Conservation (phyloP, 768 basidiomycete genomes). For the Russula griseocarnosa region DNA sequence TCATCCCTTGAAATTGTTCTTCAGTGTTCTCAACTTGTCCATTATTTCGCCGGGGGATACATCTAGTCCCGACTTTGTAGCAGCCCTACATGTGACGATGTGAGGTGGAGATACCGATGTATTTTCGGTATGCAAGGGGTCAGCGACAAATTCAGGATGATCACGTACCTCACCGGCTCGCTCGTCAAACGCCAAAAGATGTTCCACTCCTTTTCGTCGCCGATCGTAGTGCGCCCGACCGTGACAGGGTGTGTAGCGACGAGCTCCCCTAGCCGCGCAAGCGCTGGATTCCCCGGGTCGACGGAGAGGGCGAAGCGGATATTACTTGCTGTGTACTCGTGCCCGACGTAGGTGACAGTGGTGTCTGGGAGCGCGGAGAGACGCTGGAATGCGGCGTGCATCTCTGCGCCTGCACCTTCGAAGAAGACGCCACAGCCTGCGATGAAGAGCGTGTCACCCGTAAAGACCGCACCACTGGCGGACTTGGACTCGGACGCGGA, state of each 20-base stretch:
- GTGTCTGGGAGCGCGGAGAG: constrained; percentile 71
- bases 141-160: not conserved
- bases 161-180: constrained; percentile 56
- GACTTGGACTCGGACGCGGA: constrained; percentile 41
- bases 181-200: constrained; percentile 82
- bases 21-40: constrained; percentile 70
- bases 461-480: constrained; percentile 74
- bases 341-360: constrained; percentile 83
- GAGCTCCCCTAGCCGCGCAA: constrained; percentile 56
- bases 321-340: constrained; percentile 83
- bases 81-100: constrained; percentile 41
- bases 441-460: constrained; percentile 89
- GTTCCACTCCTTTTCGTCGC: constrained; percentile 93
- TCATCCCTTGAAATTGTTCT: constrained; percentile 79
- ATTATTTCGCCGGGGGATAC: constrained; percentile 59
- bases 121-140: not conserved
- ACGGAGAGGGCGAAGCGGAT: constrained; percentile 65
- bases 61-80: constrained; percentile 41
- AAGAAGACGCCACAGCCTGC: constrained; percentile 94
- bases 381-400: constrained; percentile 71
- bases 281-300: constrained; percentile 57
- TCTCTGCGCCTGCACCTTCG: constrained; percentile 75
- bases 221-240: constrained; percentile 82
- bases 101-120: not conserved
- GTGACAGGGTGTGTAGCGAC: constrained; percentile 58